Evolutionary conservation across 1,284 basidiomycete genomes (phyloP), one percentile per base, ranked within the genome.

Genomic region (Ustilago trichophora): DNA sequence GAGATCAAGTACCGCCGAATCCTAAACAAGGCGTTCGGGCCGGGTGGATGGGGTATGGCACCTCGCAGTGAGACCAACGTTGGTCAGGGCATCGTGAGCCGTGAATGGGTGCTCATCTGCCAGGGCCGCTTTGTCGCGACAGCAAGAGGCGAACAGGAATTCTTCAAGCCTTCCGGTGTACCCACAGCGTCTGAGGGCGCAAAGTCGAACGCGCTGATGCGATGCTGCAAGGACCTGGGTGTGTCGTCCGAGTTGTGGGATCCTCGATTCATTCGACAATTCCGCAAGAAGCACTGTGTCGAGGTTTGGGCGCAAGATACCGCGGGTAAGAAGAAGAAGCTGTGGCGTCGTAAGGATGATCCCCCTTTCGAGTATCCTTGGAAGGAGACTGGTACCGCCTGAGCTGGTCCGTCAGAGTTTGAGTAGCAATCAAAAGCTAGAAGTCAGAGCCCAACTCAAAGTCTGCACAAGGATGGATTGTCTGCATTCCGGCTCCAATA

Each of bases 1-100:
- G 95, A 98, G 82, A 98, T 98, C 81, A 96, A 98, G 82, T 98
- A 98, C 80, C 87, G 95, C n/a, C 87, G 95, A 13, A 90, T 93
- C 32, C 83, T 98, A 38, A 98, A 98, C 85, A 88, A 86, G 66
- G 93, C 95, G 0, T 98, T 98, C 76, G 95, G 95, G 9, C 95
- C 95, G 6, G 95, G 95, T 12, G 94, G 90, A 3, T 98, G 95
- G 95, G 95, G 95, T 16, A 86, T 98, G 52, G 95, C 93, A 12
- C 95, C 95, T 3, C 87, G 95, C 19, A 90, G 91, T 41, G 92
- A 94, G 83, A 93, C 92, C 10, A 91, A 93, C 74, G 75, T 81
- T 0, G 72, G 72, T 3, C 89, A 90, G 6, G 91, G 88, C 78
- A 87, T 94, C 42, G 93, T 98, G 34, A 93, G 91, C 76, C 85